These are phyloP conservation scores for Citrus trifoliata DNA, from an alignment of 345 rosid species.

Conservation along the genomic window DNA sequence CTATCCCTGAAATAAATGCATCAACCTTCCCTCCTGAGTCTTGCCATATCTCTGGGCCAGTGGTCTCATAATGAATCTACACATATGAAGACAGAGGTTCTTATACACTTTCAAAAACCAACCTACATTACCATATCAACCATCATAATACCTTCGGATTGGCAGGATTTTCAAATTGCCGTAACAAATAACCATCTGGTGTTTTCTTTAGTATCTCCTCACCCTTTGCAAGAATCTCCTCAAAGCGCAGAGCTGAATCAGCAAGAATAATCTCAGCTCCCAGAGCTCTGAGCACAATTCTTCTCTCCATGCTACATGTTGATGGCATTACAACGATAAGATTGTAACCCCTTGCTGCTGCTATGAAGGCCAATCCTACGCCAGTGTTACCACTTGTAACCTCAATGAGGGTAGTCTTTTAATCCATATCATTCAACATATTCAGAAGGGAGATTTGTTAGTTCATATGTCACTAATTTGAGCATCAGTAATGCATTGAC, in stretches of 20 bases:
- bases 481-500: not conserved
- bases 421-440: not conserved
- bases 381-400: constrained; percentile 76
- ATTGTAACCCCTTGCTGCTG: constrained; percentile 67
- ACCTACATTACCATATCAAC: not conserved
- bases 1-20: constrained; percentile 43
- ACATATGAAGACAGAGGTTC: not conserved
- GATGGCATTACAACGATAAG: constrained; percentile 58
- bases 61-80: constrained; percentile 43
- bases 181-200: constrained; percentile 49
- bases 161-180: constrained; percentile 57
- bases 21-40: constrained; percentile 47
- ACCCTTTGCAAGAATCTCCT: constrained; percentile 38
- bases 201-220: constrained; percentile 52
- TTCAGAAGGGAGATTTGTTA: not conserved
- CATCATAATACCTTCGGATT: constrained; percentile 34
- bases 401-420: constrained; percentile 50
- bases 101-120: not conserved
- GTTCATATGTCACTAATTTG: not conserved
- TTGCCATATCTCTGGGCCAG: constrained; percentile 42
- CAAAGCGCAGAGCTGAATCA: constrained; percentile 38
- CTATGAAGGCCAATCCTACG: constrained; percentile 64
- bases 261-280: constrained; percentile 71
- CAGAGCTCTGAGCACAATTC: constrained; percentile 55
- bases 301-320: constrained; percentile 59